Evolutionary conservation across 441 rosid species (phyloP), one percentile per base, ranked within the genome.

Genomic region (Brassica hybrid): DNA sequence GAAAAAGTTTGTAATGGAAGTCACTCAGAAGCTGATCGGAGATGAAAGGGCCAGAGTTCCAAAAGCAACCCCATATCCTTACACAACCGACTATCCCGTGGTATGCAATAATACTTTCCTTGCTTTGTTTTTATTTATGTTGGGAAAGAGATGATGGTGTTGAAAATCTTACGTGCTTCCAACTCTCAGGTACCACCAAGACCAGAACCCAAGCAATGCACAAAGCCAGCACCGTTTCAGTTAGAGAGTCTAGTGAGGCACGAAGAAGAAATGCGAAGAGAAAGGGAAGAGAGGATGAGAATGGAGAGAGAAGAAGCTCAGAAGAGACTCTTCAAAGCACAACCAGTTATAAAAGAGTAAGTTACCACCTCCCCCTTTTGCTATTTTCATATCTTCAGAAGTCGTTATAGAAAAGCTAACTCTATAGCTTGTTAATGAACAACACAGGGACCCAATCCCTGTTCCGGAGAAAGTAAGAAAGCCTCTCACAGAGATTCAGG

Each of bases 41-140:
- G 98, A 88, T 74, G 99, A 89, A 88, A 88, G 76, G 65, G 87
- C 89, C 23, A 89, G 96, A 74, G 74, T 92, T 71, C 97, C 90
- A 32, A 92, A 87, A 85, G 97, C 98, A 48, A 86, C 70, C 59
- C 99, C 99, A 54, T 94, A 94, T 82, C 99, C 99, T 34, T 96
- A 91, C 75, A 92, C 98, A 11, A 94, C 99, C 6, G 99, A 96
- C 69, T 96, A 85, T 79, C 98, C 98, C 5, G 96, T 94, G 98
- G 99, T 95, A 93, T 16, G 65, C 43, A 2, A n/a, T 25, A 2
- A n/a, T 25, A 48, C 36, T n/a, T 63, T 34, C 60, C 19, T 67
- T 30, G 57, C 25, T 50, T 57, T 67, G 19, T 6, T 61, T 65
- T 48, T 13, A 13, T 59, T 56, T 12, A 32, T 50, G 43, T 66